Conservation (phyloP, 2,329 filamentous ascomycete genomes). For the Curvularia spicifera region DNA sequence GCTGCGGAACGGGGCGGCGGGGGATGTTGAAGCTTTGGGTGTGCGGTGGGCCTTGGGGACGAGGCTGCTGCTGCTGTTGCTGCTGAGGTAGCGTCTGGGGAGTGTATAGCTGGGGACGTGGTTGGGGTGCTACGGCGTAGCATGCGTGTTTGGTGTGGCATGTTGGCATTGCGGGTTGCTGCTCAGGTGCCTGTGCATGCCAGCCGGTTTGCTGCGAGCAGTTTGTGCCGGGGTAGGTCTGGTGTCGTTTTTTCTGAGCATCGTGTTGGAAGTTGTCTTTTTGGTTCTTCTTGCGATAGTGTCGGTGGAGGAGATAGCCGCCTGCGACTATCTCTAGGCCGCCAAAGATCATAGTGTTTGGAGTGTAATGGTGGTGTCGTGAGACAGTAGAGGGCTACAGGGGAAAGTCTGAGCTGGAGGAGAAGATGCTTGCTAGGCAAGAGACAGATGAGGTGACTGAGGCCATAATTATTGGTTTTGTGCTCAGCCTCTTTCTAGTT, state of each 20-base stretch:
- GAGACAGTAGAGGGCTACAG: not conserved
- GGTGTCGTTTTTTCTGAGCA: constrained; percentile 32
- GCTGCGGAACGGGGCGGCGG: constrained; percentile 36
- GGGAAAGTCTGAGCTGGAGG: constrained; percentile 1
- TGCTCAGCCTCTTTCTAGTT: constrained; percentile 34
- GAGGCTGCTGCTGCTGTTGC: constrained; percentile 17
- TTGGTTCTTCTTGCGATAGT: constrained; percentile 46
- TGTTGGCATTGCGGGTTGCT: constrained; percentile 19
- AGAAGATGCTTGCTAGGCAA: constrained; percentile 3
- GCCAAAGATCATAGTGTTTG: constrained; percentile 48
- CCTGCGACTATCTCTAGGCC: constrained; percentile 48
- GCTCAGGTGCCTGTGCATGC: constrained; percentile 16
- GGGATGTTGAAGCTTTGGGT: constrained; percentile 38
- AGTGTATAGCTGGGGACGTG: constrained; percentile 6
- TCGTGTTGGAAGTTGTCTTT: constrained; percentile 39
- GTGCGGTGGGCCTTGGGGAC: constrained; percentile 25
- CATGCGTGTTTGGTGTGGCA: constrained; percentile 34
- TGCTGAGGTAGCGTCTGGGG: constrained; percentile 16
- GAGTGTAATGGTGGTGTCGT: not conserved
- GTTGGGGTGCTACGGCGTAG: constrained; percentile 22
- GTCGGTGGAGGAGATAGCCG: constrained; percentile 44
- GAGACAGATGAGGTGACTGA: constrained; percentile 20
- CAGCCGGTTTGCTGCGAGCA: constrained; percentile 22
- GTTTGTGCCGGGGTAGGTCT: constrained; percentile 38
- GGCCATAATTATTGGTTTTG: constrained; percentile 24